Evolutionary conservation across 2,329 filamentous ascomycete genomes (phyloP).

Genomic region (Trichoderma simmonsii): DNA sequence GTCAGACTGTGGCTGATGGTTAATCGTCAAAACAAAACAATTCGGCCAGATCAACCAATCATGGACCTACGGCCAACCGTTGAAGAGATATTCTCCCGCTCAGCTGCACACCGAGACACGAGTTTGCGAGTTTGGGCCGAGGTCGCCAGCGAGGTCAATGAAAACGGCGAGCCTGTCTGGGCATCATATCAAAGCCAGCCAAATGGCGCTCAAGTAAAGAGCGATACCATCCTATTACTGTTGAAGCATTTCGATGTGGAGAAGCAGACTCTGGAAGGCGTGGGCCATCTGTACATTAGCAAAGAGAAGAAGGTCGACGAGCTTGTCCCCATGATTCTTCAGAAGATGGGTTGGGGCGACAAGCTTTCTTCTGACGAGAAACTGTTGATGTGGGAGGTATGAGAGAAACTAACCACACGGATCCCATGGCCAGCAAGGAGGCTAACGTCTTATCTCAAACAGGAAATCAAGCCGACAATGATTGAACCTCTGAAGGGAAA

Average conservation of each 20-base stretch:
- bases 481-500: constrained; percentile 93
- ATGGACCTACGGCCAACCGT: constrained; percentile 72
- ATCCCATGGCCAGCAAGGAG: background rate
- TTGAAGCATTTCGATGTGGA: constrained; percentile 87
- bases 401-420: background rate
- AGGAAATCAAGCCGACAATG: constrained; percentile 97
- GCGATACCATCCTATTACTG: constrained; percentile 75
- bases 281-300: constrained; percentile 81
- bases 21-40: constrained; percentile 95
- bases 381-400: constrained; percentile 72
- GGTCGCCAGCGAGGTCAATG: constrained; percentile 61
- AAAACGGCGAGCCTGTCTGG: constrained; percentile 70
- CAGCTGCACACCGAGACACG: constrained; percentile 61
- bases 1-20: constrained; percentile 96
- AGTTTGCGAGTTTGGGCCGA: constrained; percentile 86
- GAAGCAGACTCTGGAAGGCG: constrained; percentile 69
- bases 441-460: constrained; percentile 15
- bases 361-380: constrained; percentile 63
- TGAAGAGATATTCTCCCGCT: constrained; percentile 61
- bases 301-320: constrained; percentile 87
- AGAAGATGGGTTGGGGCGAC: constrained; percentile 82
- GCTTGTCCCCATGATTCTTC: constrained; percentile 70
- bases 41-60: constrained; percentile 84
- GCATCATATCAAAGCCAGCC: constrained; percentile 58
- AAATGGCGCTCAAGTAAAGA: constrained; percentile 56